Percentiles rank a stretch among this genome's conserved stretches.
These are phyloP conservation scores for Austropuccinia psidii DNA, from an alignment of 1,284 basidiomycete genomes.

Conservation along the genomic window DNA sequence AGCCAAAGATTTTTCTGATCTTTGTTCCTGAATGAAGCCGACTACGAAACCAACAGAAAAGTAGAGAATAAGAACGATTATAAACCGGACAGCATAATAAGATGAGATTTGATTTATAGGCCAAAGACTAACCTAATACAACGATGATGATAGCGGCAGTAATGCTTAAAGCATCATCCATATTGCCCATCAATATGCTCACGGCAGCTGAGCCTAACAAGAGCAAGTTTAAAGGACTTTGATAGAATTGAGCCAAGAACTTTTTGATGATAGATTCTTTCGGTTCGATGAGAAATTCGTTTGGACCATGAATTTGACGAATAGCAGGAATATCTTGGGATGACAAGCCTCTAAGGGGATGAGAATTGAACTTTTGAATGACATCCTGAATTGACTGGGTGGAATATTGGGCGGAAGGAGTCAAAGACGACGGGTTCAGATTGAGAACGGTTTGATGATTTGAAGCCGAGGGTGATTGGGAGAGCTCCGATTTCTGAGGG, in stretches of 20 bases:
- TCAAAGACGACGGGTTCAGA: background rate
- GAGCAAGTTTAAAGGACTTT: slow-evolving; percentile 81
- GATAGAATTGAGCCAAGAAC: slow-evolving; percentile 86
- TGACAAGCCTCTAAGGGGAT: slow-evolving; percentile 58
- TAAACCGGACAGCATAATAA: background rate
- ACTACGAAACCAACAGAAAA: slow-evolving; percentile 53
- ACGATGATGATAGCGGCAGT: slow-evolving; percentile 89
- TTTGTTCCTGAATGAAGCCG: slow-evolving; percentile 87
- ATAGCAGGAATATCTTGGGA: slow-evolving; percentile 61
- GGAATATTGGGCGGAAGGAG: slow-evolving; percentile 29
- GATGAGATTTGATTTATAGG: background rate
- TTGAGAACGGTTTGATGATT: background rate
- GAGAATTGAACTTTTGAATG: slow-evolving; percentile 56
- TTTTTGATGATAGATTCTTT: slow-evolving; percentile 74
- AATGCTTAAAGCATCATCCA: slow-evolving; percentile 89
- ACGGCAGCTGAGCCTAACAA: slow-evolving; percentile 78
- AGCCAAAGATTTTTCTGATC: slow-evolving; percentile 89
- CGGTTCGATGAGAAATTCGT: slow-evolving; percentile 82
- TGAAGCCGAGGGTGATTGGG: background rate
- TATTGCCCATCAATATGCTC: slow-evolving; percentile 81
- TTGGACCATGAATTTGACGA: slow-evolving; percentile 68
- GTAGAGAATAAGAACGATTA: background rate
- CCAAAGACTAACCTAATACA: slow-evolving; percentile 60
- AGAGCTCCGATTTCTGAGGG: background rate
- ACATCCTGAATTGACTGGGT: slow-evolving; percentile 29